Conservation (phyloP, 306 rosid genomes). For the Inga leiocalycina region DNA sequence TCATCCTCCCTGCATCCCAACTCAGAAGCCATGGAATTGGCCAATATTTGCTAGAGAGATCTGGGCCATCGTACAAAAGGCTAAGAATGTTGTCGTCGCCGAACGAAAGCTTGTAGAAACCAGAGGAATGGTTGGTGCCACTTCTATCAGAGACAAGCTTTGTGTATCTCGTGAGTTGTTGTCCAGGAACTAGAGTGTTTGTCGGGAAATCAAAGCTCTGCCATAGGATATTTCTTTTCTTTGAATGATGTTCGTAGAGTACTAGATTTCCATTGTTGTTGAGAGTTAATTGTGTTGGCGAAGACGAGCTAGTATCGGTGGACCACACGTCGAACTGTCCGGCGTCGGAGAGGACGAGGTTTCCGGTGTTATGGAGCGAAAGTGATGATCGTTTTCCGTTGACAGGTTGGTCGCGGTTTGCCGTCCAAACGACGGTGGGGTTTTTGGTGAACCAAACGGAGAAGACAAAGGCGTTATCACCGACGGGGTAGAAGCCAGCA, state of each 20-base stretch:
- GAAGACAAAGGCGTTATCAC: constrained; percentile 4
- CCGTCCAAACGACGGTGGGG: constrained; percentile 50
- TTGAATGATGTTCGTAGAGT: background rate
- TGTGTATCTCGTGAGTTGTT: constrained; percentile 33
- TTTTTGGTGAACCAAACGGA: constrained; percentile 17
- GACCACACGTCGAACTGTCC: constrained; percentile 33
- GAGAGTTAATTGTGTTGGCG: constrained; percentile 11
- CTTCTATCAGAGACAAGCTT: constrained; percentile 44
- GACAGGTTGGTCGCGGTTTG: constrained; percentile 45
- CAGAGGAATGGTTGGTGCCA: constrained; percentile 22
- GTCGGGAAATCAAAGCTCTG: constrained; percentile 27
- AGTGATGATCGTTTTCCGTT: constrained; percentile 39
- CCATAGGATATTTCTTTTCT: constrained; percentile 35
- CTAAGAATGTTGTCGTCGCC: constrained; percentile 26
- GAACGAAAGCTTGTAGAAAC: constrained; percentile 33
- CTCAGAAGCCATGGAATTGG: constrained; percentile 22
- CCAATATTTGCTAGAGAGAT: constrained; percentile 29
- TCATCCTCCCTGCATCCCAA: background rate
- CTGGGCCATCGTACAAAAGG: constrained; percentile 15
- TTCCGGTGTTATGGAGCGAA: constrained; percentile 25
- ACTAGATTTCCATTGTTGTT: constrained; percentile 48
- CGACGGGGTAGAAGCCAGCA: constrained; percentile 26
- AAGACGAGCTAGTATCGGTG: constrained; percentile 23
- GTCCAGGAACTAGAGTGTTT: constrained; percentile 51
- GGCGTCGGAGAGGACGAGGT: constrained; percentile 35